Conservation (phyloP, 2,329 filamentous ascomycete species). For the Fusarium sp. region DNA sequence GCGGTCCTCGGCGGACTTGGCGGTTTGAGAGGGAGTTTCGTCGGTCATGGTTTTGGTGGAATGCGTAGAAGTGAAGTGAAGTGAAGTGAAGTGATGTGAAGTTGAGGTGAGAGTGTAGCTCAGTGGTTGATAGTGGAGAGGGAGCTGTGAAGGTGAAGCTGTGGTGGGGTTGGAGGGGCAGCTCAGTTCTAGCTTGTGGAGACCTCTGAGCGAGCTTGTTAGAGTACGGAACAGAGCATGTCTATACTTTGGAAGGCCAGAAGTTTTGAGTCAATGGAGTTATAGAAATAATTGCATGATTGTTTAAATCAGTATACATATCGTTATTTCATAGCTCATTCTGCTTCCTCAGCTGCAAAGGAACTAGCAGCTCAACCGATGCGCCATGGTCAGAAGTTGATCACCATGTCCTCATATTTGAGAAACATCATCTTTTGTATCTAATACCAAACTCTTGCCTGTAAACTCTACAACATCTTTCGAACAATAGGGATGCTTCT, state of each 20-base stretch:
- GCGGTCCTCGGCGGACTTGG: conserved; percentile 79
- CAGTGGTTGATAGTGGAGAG: conserved; percentile 53
- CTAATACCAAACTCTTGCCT: not conserved
- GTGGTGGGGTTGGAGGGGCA: conserved; percentile 34
- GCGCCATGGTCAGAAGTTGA: too few species aligned
- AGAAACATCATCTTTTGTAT: not conserved
- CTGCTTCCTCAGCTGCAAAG: rapidly evolving
- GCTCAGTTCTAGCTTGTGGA: not conserved
- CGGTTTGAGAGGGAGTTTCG: conserved; percentile 59
- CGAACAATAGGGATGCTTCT: not conserved
- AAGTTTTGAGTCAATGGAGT: not conserved
- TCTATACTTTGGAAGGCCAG: too few species aligned
- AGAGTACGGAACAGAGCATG: not conserved
- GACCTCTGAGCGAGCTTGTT: not conserved
- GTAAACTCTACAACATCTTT: not conserved
- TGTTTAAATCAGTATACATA: too few species aligned
- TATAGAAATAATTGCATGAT: not conserved
- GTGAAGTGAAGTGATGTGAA: not conserved
- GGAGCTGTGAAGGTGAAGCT: conserved; percentile 14
- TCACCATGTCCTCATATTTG: too few species aligned
- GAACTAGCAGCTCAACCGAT: not conserved
- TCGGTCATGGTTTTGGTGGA: conserved; percentile 64
- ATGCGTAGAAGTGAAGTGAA: not conserved
- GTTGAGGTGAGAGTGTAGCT: conserved; percentile 51
- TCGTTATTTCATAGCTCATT: rapidly evolving